Evolutionary conservation across 108 stramenopile genomes (phyloP).

Genomic region (Poteriospumella lacustris): DNA sequence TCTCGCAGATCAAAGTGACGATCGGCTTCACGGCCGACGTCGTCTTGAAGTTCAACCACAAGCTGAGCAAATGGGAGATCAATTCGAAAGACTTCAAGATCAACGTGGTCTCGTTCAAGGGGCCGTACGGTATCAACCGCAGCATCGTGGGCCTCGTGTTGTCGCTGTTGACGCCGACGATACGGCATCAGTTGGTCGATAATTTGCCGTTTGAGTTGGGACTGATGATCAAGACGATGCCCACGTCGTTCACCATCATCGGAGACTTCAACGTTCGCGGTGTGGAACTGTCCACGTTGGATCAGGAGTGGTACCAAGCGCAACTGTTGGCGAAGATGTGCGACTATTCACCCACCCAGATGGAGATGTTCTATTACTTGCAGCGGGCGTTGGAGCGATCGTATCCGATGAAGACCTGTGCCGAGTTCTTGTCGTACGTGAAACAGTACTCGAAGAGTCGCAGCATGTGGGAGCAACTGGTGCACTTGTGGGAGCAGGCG

Average conservation of each 20-base stretch:
- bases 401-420: neutral
- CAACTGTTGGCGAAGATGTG: neutral
- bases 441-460: no score
- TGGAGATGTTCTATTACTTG: slow-evolving; percentile 14
- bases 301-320: neutral
- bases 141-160: neutral
- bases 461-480: slow-evolving; percentile 3
- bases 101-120: slow-evolving; percentile 16
- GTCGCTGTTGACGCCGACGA: neutral
- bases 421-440: neutral
- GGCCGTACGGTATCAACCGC: slow-evolving; percentile 12
- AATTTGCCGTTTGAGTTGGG: slow-evolving; percentile 16
- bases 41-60: neutral
- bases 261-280: slow-evolving; percentile 17
- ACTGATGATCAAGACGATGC: neutral
- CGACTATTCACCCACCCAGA: neutral
- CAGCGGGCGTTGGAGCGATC: neutral
- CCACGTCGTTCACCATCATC: neutral
- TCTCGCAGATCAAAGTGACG: neutral
- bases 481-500: slow-evolving; percentile 3
- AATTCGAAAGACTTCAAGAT: neutral
- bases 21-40: neutral
- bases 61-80: neutral
- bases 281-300: neutral
- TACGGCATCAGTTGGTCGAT: slow-evolving; percentile 9